Percentiles rank a stretch among this genome's conserved stretches.
Conservation (phyloP, 352 stramenopile genomes). For the Pythium monospermum region DNA sequence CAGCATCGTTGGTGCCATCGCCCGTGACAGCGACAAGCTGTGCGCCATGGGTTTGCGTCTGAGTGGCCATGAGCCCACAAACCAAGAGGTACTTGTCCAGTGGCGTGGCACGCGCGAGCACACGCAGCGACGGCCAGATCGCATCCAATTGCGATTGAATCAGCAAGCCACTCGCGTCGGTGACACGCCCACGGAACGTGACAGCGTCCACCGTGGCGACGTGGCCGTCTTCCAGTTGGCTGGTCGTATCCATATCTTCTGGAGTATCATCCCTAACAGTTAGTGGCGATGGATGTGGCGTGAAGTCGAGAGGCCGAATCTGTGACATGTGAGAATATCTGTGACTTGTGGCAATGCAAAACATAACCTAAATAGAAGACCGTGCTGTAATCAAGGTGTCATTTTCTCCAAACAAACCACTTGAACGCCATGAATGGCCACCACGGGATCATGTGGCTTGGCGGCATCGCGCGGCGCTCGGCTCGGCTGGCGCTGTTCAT, state of each 20-base stretch:
- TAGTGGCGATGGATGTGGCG: no score
- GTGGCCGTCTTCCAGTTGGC: constrained; percentile 1
- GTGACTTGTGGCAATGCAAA: background rate
- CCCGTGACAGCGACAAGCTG: constrained; percentile 72
- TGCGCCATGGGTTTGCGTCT: constrained; percentile 19
- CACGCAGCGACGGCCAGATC: constrained; percentile 77
- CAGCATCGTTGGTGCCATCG: constrained; percentile 68
- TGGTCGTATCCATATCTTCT: no score
- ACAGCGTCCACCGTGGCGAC: constrained; percentile 38
- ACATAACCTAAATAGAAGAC: background rate
- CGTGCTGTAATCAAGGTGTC: background rate
- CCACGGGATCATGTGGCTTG: background rate
- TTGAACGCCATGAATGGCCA: constrained; percentile 14
- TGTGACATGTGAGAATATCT: background rate
- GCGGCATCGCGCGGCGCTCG: background rate
- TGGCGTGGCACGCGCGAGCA: constrained; percentile 89
- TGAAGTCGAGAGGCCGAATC: background rate
- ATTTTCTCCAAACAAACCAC: background rate
- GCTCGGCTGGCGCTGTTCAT: background rate
- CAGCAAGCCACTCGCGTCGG: constrained; percentile 47
- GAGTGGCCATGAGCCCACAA: constrained; percentile 66
- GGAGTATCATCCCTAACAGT: no score
- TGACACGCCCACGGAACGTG: constrained; percentile 43
- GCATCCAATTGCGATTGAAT: constrained; percentile 65
- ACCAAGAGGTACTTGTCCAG: constrained; percentile 91